Percentiles rank a stretch among this genome's conserved stretches.
Conservation (phyloP, 1,284 basidiomycete genomes). For the Irpex sp. region DNA sequence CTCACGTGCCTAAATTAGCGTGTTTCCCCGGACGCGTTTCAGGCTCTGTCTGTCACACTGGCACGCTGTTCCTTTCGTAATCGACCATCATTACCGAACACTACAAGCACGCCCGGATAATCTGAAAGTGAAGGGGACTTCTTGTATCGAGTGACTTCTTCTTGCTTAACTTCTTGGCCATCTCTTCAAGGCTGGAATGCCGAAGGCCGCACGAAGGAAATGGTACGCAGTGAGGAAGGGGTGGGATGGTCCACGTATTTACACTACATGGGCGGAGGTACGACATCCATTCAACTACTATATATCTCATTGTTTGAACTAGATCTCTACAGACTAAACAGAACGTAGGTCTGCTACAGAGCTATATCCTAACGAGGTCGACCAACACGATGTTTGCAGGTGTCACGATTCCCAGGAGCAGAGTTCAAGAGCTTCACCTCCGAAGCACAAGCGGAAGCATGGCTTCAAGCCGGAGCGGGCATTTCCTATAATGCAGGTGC, state of each 20-base stretch:
- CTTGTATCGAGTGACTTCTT: no score
- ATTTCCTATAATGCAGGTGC: not conserved
- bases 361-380: not conserved
- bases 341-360: not conserved
- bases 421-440: slow-evolving; percentile 45
- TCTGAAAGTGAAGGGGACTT: no score
- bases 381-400: slow-evolving; percentile 26
- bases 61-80: not conserved
- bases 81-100: no score
- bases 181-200: slow-evolving; percentile 4
- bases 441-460: slow-evolving; percentile 39
- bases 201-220: slow-evolving; percentile 27
- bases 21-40: not conserved
- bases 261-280: slow-evolving; percentile 52
- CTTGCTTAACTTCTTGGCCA: no score
- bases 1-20: not conserved
- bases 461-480: slow-evolving; percentile 27
- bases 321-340: slow-evolving; percentile 1
- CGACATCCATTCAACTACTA: slow-evolving; percentile 32
- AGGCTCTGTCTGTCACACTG: not conserved
- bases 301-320: not conserved
- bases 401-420: slow-evolving; percentile 43
- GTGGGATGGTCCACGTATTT: slow-evolving; percentile 48
- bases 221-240: slow-evolving; percentile 55
- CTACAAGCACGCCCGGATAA: no score